Base-by-base conservation (phyloP, 192 early-diverging fungal species). In the Haplosporangium gracile region DNA sequence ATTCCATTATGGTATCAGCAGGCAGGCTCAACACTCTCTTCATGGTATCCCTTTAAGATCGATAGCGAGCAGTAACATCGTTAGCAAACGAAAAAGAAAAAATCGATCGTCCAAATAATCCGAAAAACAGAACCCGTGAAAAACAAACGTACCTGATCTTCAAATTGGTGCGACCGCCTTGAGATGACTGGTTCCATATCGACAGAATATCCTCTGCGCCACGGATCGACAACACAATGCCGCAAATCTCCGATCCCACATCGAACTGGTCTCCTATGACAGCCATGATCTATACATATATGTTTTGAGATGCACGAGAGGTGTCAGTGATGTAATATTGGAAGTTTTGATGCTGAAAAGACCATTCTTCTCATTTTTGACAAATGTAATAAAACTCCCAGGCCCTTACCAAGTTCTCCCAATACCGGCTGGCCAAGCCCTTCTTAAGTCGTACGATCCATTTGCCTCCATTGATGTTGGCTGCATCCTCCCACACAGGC, bases 371-470 rank as follows among this genome's bases (percentile, higher is more conserved):
- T 22, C 10, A 2, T 15, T 5, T 2, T 49, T 55, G 40, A 53
- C 51, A 36, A 72, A 75, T 15, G 16, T 47, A 15, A 9, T 39
- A 47, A 71, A 32, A 34, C 40, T 39, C 18, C 55, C 18, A 42
- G 32, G 13, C 32, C 74, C 88, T 60, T 88, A 95, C 95, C 88
- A 97, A 89, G 75, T 91, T 91, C 88, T 98, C 98, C 98, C 98
- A 99, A 80, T 97, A 96, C 26, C 98, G 90, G 70, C 95, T 93
- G 43, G 98, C 94, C 22, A 99, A 83, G 4, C 98, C 98, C 90
- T 99, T 99, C 82, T 95, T 96, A 65, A 99, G 85, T 73, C 98
- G 89, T 32, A 97, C 93, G 85, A 98, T 99, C 98, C 98, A 99
- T 78, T 98, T 98, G 71, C 98, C 98, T 53, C 98, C 98, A 69